phyloP scores from a whole-genome alignment of 2,329 filamentous ascomycete genomes.

The Colletotrichum viniferum region DNA sequence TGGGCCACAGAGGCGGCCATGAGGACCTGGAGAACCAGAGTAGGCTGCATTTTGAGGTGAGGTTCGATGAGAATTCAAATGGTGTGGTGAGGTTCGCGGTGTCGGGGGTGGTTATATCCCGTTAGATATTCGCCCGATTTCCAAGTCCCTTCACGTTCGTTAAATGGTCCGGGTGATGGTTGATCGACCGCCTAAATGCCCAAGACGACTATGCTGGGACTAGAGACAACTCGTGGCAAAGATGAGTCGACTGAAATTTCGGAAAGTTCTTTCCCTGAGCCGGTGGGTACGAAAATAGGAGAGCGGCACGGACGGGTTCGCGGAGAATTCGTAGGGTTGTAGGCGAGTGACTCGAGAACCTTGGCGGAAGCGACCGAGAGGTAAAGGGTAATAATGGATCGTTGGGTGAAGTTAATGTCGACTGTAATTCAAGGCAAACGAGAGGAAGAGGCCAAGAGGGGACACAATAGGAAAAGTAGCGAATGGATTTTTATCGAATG shows the following conservation, averaged over 20 bases:
- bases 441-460: neutral
- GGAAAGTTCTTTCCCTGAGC: slow-evolving; percentile 2
- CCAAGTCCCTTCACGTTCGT: neutral
- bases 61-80: neutral
- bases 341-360: neutral
- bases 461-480: neutral
- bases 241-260: slow-evolving; percentile 10
- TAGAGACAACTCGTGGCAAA: neutral
- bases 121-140: neutral
- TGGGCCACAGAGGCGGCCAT: slow-evolving; percentile 53
- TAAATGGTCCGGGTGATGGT: neutral
- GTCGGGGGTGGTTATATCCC: neutral
- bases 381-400: neutral
- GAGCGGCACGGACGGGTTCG: neutral
- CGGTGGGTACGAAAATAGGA: slow-evolving; percentile 12
- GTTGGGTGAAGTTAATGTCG: neutral
- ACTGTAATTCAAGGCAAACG: neutral
- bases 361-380: slow-evolving; percentile 2
- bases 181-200: neutral
- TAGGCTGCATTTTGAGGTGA: slow-evolving; percentile 49
- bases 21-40: slow-evolving; percentile 49
- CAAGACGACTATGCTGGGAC: neutral
- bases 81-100: neutral
- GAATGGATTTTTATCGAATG: slow-evolving; percentile 9
- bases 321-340: neutral